phyloP scores from a whole-genome alignment of 2,329 filamentous ascomycete species.

The Stenocarpella maydis region DNA sequence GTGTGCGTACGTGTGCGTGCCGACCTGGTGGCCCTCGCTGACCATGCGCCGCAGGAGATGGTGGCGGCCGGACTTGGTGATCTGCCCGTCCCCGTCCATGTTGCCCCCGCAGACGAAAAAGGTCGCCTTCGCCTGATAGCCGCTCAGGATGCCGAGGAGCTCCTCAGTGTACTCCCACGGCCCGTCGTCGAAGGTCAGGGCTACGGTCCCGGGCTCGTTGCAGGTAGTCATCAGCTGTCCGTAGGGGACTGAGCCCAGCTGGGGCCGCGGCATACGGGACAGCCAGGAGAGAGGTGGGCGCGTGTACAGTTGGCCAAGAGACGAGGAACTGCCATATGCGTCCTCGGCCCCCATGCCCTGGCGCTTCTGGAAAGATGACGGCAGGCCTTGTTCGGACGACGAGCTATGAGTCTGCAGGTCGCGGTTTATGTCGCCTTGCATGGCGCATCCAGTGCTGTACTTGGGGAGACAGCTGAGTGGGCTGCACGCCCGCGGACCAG shows the following conservation, averaged over 20 bases:
- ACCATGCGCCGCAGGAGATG: slow-evolving; percentile 52
- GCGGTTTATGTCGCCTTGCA: slow-evolving; percentile 14
- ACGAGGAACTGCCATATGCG: background rate
- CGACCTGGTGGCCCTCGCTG: slow-evolving; percentile 56
- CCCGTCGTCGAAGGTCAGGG: slow-evolving; percentile 74
- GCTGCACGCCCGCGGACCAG: slow-evolving; percentile 13
- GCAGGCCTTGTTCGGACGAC: background rate
- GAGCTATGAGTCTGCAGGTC: background rate
- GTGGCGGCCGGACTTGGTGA: slow-evolving; percentile 35
- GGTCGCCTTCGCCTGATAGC: slow-evolving; percentile 69
- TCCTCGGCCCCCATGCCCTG: background rate
- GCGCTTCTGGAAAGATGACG: background rate
- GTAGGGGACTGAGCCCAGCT: slow-evolving; percentile 62
- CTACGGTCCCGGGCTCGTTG: slow-evolving; percentile 65
- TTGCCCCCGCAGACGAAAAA: slow-evolving; percentile 72
- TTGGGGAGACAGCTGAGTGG: slow-evolving; percentile 1
- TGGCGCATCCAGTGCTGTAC: slow-evolving; percentile 29
- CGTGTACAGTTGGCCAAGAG: background rate
- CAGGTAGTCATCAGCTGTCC: slow-evolving; percentile 66
- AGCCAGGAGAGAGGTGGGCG: slow-evolving; percentile 26
- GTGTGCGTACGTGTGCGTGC: slow-evolving; percentile 57
- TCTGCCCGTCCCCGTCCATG: slow-evolving; percentile 35
- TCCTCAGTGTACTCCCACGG: slow-evolving; percentile 68
- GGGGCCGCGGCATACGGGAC: slow-evolving; percentile 56
- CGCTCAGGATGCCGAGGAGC: slow-evolving; percentile 67